phyloP scores from a whole-genome alignment of 2,329 filamentous ascomycete genomes.

The Colletotrichum sp. region DNA sequence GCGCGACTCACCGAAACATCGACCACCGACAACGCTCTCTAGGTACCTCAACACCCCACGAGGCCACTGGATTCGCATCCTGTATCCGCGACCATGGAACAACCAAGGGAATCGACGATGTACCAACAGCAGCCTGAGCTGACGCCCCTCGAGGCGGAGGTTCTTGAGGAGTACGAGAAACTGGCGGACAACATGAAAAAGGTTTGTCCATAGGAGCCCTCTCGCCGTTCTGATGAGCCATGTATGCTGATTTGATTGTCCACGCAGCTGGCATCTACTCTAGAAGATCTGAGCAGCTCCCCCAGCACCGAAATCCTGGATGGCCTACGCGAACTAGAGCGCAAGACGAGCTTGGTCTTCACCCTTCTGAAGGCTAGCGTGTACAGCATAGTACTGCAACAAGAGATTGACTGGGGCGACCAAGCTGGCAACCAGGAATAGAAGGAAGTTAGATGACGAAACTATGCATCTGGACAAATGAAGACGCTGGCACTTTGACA shows the following conservation, averaged over 20 bases:
- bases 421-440: constrained; percentile 40
- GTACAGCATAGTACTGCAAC: constrained; percentile 97
- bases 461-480: neutral
- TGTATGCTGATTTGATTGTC: neutral
- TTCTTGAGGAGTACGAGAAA: constrained; percentile 91
- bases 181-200: constrained; percentile 90
- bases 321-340: constrained; percentile 83
- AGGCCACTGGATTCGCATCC: neutral
- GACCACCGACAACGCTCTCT: neutral
- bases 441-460: constrained; percentile 16
- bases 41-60: neutral
- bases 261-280: constrained; percentile 61
- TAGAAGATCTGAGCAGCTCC: constrained; percentile 68
- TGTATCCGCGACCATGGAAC: constrained; percentile 3
- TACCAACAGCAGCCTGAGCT: constrained; percentile 59
- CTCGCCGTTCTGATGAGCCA: neutral
- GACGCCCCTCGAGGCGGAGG: constrained; percentile 86
- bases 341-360: constrained; percentile 94
- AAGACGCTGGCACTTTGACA: neutral
- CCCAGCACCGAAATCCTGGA: constrained; percentile 86
- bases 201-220: constrained; percentile 50
- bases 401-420: constrained; percentile 83
- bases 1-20: constrained; percentile 15
- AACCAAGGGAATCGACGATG: constrained; percentile 23
- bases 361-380: constrained; percentile 97